These are phyloP conservation scores for Cryptococcus sp. DNA, from an alignment of 1,284 basidiomycete genomes.

Conservation along the genomic window DNA sequence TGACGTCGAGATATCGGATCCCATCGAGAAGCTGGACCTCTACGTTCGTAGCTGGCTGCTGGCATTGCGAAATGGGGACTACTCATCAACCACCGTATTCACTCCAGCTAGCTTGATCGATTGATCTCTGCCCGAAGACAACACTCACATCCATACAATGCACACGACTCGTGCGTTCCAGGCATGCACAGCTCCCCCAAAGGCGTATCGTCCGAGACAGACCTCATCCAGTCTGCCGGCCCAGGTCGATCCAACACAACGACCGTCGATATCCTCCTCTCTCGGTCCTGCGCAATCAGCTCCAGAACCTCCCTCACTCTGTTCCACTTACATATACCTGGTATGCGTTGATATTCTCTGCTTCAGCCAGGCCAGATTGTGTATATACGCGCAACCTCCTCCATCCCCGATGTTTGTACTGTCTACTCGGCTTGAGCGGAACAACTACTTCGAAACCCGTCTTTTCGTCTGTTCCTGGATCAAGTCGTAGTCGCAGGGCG, in stretches of 20 bases:
- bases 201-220: constrained; percentile 57
- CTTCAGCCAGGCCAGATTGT: too few species aligned
- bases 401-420: too few species aligned
- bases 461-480: too few species aligned
- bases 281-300: too few species aligned
- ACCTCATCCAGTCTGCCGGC: constrained; percentile 22
- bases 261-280: not conserved
- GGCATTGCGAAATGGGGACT: constrained; percentile 43
- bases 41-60: constrained; percentile 34
- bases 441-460: too few species aligned
- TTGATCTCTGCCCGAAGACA: constrained; percentile 48
- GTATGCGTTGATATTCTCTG: too few species aligned
- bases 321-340: too few species aligned
- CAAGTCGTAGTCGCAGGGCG: too few species aligned
- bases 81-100: not conserved
- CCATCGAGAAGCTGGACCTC: constrained; percentile 47
- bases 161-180: constrained; percentile 51
- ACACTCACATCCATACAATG: constrained; percentile 32
- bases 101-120: constrained; percentile 21
- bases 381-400: too few species aligned
- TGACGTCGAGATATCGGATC: constrained; percentile 73
- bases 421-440: too few species aligned
- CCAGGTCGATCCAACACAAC: not conserved
- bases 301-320: too few species aligned
- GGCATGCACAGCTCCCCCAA: constrained; percentile 68